Evolutionary conservation across 768 basidiomycete species (phyloP).

Genomic region (Termitomyces sp.): DNA sequence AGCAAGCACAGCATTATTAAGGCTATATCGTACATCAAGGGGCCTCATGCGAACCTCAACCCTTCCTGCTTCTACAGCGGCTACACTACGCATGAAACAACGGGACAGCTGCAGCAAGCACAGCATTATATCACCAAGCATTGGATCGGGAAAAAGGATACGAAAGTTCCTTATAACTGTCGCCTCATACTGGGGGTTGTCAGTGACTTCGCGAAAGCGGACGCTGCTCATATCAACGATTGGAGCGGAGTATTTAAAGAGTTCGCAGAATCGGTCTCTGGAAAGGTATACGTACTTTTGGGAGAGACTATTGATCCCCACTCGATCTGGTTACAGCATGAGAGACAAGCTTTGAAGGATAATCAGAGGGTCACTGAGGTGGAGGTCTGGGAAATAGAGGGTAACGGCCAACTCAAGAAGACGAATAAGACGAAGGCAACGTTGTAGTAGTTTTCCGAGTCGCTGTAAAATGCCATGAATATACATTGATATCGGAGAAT

Average conservation of each 20-base stretch:
- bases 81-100: neutral
- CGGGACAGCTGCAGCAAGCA: neutral
- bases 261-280: neutral
- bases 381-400: neutral
- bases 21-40: neutral
- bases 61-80: neutral
- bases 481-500: no score
- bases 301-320: neutral
- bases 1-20: neutral
- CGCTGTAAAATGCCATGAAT: no score
- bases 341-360: neutral
- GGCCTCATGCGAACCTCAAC: neutral
- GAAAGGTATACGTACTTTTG: neutral
- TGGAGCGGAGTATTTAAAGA: neutral
- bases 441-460: neutral
- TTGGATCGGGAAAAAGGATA: neutral
- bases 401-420: neutral
- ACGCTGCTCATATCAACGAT: neutral
- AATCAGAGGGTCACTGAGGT: neutral
- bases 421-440: neutral
- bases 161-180: neutral
- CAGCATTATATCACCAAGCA: neutral
- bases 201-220: neutral
- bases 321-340: neutral
- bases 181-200: neutral